Evolutionary conservation across 805 yeast genomes (phyloP), one percentile per base, ranked within the genome.

Genomic region (Vanderwaltozyma yarrowii): DNA sequence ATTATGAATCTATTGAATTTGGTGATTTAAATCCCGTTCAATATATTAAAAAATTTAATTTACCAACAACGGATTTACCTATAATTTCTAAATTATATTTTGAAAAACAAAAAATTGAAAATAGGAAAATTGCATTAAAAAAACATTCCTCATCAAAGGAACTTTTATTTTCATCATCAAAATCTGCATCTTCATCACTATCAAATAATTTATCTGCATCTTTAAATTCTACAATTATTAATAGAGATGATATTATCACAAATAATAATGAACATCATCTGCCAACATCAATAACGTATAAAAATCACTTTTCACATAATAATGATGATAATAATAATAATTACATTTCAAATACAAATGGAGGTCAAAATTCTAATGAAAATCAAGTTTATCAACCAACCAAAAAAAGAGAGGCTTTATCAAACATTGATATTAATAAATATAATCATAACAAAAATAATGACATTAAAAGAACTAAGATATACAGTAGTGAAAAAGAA

Each of bases 11-110:
- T 2, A 48, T 55, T 31, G 62, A 63, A 16, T 62, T 65, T 47
- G 65, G 62, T 32, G 62, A 61, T 6, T 45, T 64, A 37, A 66
- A 64, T 41, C 69, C 69, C 9, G 61, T 62, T 29, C 67, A 65
- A 43, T 65, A 62, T 42, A 45, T 61, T 16, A 62, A 56, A 40
- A 56, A 57, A 44, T 50, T 63, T 40, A 57, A 60, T 30, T 41
- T 64, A 12, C 65, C 69, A 2, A 48, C 65, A 2, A 45, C 45
- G 17, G 69, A 64, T 25, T 47, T 65, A 33, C 66, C 68, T 15
- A 50, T 43, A 27, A 52, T 65, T 9, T 59, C 65, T 10, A 60
- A 60, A 36, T 30, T 54, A 8, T 66, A 59, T 42, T 58, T 65
- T 37, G 64, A 63, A 37, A 61, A 54, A 38, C 66, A 64, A 40